These are phyloP conservation scores for Rhynchospora pubera DNA, from an alignment of 176 grass and related monocot genomes.

Conservation along the genomic window DNA sequence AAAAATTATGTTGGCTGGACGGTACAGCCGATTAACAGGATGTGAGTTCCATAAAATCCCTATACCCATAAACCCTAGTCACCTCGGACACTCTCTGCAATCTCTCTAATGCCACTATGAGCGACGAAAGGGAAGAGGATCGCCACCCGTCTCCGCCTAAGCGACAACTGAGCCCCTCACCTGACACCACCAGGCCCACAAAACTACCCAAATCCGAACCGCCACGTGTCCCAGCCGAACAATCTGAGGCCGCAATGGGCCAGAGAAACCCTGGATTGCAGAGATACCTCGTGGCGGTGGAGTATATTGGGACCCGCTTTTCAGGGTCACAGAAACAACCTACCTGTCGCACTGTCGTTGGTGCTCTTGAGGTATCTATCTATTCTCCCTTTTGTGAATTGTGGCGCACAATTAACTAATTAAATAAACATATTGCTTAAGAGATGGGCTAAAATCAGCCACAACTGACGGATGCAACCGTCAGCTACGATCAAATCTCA, in stretches of 20 bases:
- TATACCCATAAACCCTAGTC: not conserved
- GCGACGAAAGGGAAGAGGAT: not conserved
- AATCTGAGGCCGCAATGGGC: slow-evolving; percentile 23
- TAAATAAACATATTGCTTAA: not conserved
- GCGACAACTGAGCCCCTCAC: not conserved
- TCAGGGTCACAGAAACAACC: slow-evolving; percentile 79
- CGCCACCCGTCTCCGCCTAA: not conserved
- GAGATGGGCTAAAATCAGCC: too few relatives aligned
- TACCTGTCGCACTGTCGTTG: slow-evolving; percentile 71
- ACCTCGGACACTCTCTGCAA: not conserved
- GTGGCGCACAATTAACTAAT: not conserved
- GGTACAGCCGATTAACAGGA: too few relatives aligned
- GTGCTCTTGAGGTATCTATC: slow-evolving; percentile 67
- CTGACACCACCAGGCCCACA: not conserved
- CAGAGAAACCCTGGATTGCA: slow-evolving; percentile 47
- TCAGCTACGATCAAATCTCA: too few relatives aligned
- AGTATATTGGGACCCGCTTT: slow-evolving; percentile 84
- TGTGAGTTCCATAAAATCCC: too few relatives aligned
- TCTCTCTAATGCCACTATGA: not conserved
- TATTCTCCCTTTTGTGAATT: not conserved
- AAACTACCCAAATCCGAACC: slow-evolving; percentile 1
- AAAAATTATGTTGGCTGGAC: too few relatives aligned
- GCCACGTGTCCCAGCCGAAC: not conserved
- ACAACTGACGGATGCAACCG: too few relatives aligned
- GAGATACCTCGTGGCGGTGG: slow-evolving; percentile 78